phyloP scores from a whole-genome alignment of 2,329 filamentous ascomycete species.

The Falciphora oryzae region DNA sequence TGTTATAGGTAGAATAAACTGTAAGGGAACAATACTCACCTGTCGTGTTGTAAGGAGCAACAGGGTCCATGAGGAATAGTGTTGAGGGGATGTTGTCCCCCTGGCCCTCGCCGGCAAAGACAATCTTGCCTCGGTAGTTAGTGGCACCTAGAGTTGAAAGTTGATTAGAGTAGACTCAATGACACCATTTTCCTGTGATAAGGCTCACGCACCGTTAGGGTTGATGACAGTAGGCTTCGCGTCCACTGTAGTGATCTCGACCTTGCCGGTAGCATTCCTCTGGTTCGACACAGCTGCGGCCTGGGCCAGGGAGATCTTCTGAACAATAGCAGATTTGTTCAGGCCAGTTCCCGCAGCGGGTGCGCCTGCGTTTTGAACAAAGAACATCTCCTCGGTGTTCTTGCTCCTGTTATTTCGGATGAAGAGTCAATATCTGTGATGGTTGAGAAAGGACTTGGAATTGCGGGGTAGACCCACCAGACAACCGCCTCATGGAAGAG shows the following conservation, averaged over 20 bases:
- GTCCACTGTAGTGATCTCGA: constrained; percentile 36
- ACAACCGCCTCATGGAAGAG: constrained; percentile 52
- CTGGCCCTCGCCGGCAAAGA: constrained; percentile 45
- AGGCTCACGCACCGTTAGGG: constrained; percentile 37
- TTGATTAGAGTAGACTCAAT: background rate
- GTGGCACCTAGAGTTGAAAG: constrained; percentile 33
- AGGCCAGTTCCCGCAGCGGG: constrained; percentile 41
- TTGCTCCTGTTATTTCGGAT: constrained; percentile 27
- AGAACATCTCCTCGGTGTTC: constrained; percentile 46
- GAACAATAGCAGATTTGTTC: constrained; percentile 43
- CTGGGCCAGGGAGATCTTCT: constrained; percentile 42
- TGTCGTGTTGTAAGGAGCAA: constrained; percentile 44
- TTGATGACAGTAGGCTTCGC: constrained; percentile 40
- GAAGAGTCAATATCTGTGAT: background rate
- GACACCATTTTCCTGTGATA: no score
- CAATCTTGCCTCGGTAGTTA: constrained; percentile 42
- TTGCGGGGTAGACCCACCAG: constrained; percentile 30
- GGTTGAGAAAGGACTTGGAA: background rate
- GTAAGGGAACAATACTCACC: constrained; percentile 22
- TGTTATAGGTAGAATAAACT: background rate
- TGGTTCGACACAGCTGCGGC: constrained; percentile 32
- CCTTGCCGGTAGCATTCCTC: constrained; percentile 32
- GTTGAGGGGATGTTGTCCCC: constrained; percentile 35
- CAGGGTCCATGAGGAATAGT: constrained; percentile 37
- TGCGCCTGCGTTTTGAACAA: constrained; percentile 46